phyloP scores from a whole-genome alignment of 2,329 filamentous ascomycete species.

The Phoma sp. region DNA sequence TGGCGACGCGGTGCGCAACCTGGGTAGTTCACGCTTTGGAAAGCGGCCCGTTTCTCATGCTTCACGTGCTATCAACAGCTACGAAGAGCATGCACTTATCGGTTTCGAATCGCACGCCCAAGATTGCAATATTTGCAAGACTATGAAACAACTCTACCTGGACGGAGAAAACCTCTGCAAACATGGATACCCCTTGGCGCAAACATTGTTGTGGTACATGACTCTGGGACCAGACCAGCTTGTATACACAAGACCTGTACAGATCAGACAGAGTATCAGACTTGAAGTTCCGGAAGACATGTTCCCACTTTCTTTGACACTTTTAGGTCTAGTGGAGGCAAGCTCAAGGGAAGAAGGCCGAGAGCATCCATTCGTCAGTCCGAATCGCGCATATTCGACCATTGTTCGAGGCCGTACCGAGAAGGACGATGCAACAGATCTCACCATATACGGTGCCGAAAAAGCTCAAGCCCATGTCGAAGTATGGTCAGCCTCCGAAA shows the following conservation, averaged over 20 bases:
- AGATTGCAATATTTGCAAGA: slow-evolving; percentile 30
- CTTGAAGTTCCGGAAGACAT: slow-evolving; percentile 30
- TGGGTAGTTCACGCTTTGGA: slow-evolving; percentile 20
- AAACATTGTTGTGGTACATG: slow-evolving; percentile 27
- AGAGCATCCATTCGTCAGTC: slow-evolving; percentile 27
- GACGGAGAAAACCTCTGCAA: slow-evolving; percentile 28
- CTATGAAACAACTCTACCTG: slow-evolving; percentile 27
- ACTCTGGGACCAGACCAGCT: slow-evolving; percentile 30
- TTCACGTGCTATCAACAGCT: slow-evolving; percentile 22
- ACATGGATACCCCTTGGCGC: slow-evolving; percentile 29
- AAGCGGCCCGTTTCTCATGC: slow-evolving; percentile 16
- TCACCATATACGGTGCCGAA: slow-evolving; percentile 16
- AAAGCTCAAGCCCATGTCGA: slow-evolving; percentile 25
- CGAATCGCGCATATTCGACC: slow-evolving; percentile 22
- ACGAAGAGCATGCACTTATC: slow-evolving; percentile 29
- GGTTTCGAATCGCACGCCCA: slow-evolving; percentile 38
- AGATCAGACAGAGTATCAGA: slow-evolving; percentile 10
- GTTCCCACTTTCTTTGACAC: slow-evolving; percentile 23
- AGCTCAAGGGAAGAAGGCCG: slow-evolving; percentile 21
- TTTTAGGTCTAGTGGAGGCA: slow-evolving; percentile 30
- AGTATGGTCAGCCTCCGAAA: slow-evolving; percentile 20
- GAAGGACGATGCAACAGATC: slow-evolving; percentile 8
- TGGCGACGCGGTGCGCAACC: slow-evolving; percentile 30
- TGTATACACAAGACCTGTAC: slow-evolving; percentile 28
- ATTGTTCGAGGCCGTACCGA: slow-evolving; percentile 2